Evolutionary conservation across 2,329 filamentous ascomycete species (phyloP).

Genomic region (Aspergillus ochraceoroseus): DNA sequence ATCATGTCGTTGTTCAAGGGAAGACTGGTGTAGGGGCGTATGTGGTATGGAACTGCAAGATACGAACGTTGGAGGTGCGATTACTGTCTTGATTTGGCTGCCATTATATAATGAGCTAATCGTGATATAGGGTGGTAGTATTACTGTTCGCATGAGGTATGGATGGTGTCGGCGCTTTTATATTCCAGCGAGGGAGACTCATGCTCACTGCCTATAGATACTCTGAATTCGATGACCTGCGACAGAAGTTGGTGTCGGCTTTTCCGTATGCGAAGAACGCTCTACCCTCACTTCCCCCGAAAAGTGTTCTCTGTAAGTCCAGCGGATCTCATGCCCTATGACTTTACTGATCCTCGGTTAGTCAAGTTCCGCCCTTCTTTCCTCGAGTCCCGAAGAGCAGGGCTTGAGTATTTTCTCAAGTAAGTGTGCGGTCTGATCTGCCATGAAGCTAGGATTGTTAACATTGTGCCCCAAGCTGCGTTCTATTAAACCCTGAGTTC

Average conservation of each 20-base stretch:
- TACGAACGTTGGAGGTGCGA: conserved; percentile 73
- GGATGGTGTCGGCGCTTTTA: conserved; percentile 3
- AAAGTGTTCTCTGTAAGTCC: conserved; percentile 74
- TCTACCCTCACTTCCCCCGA: conserved; percentile 86
- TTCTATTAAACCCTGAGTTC: conserved; percentile 89
- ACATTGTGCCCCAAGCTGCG: conserved; percentile 56
- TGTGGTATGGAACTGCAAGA: conserved; percentile 86
- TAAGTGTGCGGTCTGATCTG: conserved; percentile 37
- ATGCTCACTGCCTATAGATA: conserved; percentile 53
- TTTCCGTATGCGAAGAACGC: conserved; percentile 80
- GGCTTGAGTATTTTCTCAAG: conserved; percentile 91
- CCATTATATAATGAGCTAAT: conserved; percentile 15
- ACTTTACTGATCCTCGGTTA: conserved; percentile 27
- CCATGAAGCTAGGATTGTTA: conserved; percentile 16
- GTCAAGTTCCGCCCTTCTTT: conserved; percentile 73
- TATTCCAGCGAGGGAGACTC: conserved; percentile 4
- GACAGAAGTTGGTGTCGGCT: conserved; percentile 65
- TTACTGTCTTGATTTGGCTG: neutral
- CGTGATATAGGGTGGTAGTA: conserved; percentile 49
- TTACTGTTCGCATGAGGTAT: conserved; percentile 57
- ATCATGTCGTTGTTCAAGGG: conserved; percentile 58
- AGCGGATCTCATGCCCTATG: neutral
- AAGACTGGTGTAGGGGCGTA: conserved; percentile 70
- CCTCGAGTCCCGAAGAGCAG: conserved; percentile 74
- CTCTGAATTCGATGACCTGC: conserved; percentile 86